Base-by-base conservation (phyloP, 2,329 filamentous ascomycete genomes). In the Teratosphaeria nubilosa region DNA sequence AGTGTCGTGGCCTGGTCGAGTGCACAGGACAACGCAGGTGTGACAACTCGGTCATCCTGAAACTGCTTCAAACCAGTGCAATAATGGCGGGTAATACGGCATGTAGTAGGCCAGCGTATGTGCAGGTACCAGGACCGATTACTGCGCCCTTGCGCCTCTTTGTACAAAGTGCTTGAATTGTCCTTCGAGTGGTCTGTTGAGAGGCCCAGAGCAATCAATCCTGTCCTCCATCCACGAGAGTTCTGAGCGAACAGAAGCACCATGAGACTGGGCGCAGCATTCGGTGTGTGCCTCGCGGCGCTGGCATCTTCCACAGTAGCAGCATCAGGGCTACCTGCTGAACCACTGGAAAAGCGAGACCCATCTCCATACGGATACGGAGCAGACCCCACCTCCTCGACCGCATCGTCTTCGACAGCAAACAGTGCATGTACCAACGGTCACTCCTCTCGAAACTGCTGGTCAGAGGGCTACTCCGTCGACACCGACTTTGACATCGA, bases 401-500 rank as follows among this genome's bases (percentile, higher is more conserved):
- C 13, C 4, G 24, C 25, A 50, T 50, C 6, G 25, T 55, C 2
- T 55, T 53, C 50, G 56, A 25, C 57, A 32, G 51, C 56, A 13
- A 63, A 66, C 31, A 27, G 32, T n/a, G 58, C 61, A 25, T 77
- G 76, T 63, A 75, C 69, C 11, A 74, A 77, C 60, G 69, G 69
- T 7, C 70, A 75, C 31, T 64, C 62, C 13, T 74, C 73, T 5
- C 68, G 76, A 61, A 65, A 65, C 14, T 78, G 76, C 62, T 78
- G 75, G 76, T 69, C 65, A 32, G 65, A 66, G 57, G 76, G 76
- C 51, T 76, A 71, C 68, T 75, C 71, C 59, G 74, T 77, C 50
- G 66, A 72, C 32, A 77, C 75, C 9, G 76, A 77, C 57, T 76
- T 76, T 58, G 76, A 78, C 58, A 66, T 64, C n/a, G 76, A 77